Base-by-base conservation (phyloP, 2,329 filamentous ascomycete species). In the Emergomyces africanus region DNA sequence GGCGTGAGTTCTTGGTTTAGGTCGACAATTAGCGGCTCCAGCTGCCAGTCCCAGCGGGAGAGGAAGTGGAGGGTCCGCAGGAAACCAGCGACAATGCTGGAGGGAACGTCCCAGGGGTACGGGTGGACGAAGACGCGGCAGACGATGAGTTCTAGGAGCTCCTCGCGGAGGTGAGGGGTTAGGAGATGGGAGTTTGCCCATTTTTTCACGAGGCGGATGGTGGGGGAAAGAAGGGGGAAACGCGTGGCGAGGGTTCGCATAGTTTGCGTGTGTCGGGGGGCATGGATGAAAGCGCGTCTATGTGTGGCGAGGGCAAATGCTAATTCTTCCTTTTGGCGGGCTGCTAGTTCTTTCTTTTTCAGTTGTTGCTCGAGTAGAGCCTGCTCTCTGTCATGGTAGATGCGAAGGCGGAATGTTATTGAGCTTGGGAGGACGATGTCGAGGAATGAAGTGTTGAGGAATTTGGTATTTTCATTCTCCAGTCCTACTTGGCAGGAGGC, bases 181-280 rank as follows among this genome's bases (percentile, higher is more conserved):
- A 99, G 83, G 64, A 95, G 85, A 71, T 99, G 94, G 1, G 82
- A 81, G 63, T 83, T 81, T 72, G 96, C 94, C 94, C 94, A 99
- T 68, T 85, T 83, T 76, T 97, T 97, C 50, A 88, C 80, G 1
- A 97, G 78, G 20, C 92, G 85, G 62, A 96, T 89, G 0, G 90
- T 87, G 1, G 86, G 83, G 0, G 90, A 95, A 6, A 99, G 77
- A 0, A 89, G 80, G 0, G 87, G 86, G 65, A 90, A 86, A 3
- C 90, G 83, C 0, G 89, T 95, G 72, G 86, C 90, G 58, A 90
- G 83, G 0, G 86, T 90, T 57, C 87, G 81, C 44, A 97, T 80
- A 5, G 86, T 87, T 71, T 95, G 90, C 3, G 85, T 90, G 67
- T 96, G 88, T 12, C 89, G 80, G 2, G 91, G 88, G 0, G 86